These are phyloP conservation scores for Boletus huronensis DNA, from an alignment of 768 basidiomycete genomes.

Conservation along the genomic window DNA sequence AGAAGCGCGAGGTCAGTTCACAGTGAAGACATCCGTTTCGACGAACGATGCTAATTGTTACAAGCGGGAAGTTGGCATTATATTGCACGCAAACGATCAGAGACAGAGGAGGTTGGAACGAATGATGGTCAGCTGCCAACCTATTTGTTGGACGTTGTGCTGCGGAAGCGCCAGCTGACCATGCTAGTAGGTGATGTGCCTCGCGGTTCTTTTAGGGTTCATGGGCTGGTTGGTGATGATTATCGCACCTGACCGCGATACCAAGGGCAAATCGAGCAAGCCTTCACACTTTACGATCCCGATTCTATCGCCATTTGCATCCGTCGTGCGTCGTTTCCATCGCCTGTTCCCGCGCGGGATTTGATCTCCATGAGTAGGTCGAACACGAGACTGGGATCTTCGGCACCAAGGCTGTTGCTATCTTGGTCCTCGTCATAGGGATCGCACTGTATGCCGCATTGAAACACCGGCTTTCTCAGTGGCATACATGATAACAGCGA, in stretches of 20 bases:
- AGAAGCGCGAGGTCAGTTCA: conserved; percentile 45
- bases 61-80: conserved; percentile 42
- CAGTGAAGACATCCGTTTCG: neutral
- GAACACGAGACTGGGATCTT: conserved; percentile 69
- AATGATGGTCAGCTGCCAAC: conserved; percentile 43
- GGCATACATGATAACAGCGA: conserved; percentile 10
- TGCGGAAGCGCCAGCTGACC: conserved; percentile 14
- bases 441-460: conserved; percentile 41
- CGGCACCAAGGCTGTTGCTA: conserved; percentile 43
- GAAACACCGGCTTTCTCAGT: conserved; percentile 36
- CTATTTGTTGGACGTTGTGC: neutral
- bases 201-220: conserved; percentile 23
- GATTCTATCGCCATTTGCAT: conserved; percentile 73
- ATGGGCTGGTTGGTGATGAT: conserved; percentile 19
- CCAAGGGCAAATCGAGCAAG: conserved; percentile 8
- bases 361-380: conserved; percentile 41
- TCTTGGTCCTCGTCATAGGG: conserved; percentile 40
- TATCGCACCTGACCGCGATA: conserved; percentile 12
- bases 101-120: conserved; percentile 49
- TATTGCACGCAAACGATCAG: conserved; percentile 43
- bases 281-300: conserved; percentile 73
- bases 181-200: conserved; percentile 16
- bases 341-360: neutral
- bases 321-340: conserved; percentile 47
- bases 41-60: neutral